Percentiles rank a stretch among this genome's conserved stretches.
These are phyloP conservation scores for Candida hungchunana DNA, from an alignment of 805 yeast genomes.

Conservation along the genomic window DNA sequence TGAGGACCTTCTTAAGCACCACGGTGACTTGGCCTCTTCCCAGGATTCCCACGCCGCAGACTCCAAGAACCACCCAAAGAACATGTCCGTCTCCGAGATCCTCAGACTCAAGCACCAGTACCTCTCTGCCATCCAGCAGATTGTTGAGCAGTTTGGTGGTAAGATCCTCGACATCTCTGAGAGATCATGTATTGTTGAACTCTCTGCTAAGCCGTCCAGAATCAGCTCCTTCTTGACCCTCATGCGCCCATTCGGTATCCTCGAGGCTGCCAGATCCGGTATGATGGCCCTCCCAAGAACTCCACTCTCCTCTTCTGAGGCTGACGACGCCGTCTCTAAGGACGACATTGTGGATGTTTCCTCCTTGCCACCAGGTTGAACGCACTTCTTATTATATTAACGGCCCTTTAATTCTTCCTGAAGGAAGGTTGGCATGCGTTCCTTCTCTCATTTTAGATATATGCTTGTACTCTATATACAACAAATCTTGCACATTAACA, in stretches of 20 bases:
- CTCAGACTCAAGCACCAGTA: slow-evolving; percentile 91
- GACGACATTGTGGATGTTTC: slow-evolving; percentile 78
- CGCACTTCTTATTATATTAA: not conserved
- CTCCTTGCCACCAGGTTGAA: slow-evolving; percentile 93
- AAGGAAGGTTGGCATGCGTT: slow-evolving; percentile 2
- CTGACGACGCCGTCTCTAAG: slow-evolving; percentile 48
- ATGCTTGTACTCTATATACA: not conserved
- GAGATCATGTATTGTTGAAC: slow-evolving; percentile 89
- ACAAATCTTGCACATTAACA: too few species aligned
- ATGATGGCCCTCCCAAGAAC: slow-evolving; percentile 99
- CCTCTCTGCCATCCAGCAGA: slow-evolving; percentile 74
- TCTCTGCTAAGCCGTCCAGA: slow-evolving; percentile 90
- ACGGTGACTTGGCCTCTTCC: slow-evolving; percentile 37
- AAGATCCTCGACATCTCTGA: slow-evolving; percentile 88
- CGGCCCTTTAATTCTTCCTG: slow-evolving; percentile 7
- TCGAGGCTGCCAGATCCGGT: slow-evolving; percentile 96
- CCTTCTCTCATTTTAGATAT: not conserved
- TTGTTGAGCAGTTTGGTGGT: slow-evolving; percentile 89
- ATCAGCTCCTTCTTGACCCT: slow-evolving; percentile 81
- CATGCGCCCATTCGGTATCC: slow-evolving; percentile 91
- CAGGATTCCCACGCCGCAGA: slow-evolving; percentile 27
- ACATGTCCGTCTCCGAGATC: slow-evolving; percentile 86
- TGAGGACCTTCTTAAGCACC: slow-evolving; percentile 88
- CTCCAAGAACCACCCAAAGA: slow-evolving; percentile 74
- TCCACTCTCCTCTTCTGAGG: slow-evolving; percentile 61